Evolutionary conservation across 169 alveolate genomes (phyloP), one percentile per base, ranked within the genome.

Genomic region (Eimeria praecox): DNA sequence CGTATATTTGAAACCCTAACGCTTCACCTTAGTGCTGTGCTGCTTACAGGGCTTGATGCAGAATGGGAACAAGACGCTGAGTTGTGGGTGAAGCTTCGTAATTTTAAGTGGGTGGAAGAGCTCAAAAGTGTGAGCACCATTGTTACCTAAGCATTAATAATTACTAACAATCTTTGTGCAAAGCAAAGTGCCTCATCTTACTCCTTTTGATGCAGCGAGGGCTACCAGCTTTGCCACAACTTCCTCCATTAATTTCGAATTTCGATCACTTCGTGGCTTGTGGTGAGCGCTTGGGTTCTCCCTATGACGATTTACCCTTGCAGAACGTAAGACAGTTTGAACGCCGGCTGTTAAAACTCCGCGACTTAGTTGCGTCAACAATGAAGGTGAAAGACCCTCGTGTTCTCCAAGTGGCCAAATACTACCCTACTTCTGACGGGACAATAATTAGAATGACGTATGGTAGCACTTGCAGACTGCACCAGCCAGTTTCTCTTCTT

Each of bases 51-150:
- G 35, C 56, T 64, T 38, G 93, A 64, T 30, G 93, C 93, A 38
- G 82, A 87, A 24, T 87, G 93, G 78, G 64, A 38, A 1, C 93
- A 87, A n/a, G 93, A 64, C 18, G 93, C 78, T 35, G 93, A 87
- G 83, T 49, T 87, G 64, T 87, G 82, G 80, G 33, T 87, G 52
- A 42, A 87, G n/a, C 82, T 87, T 22, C 93, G 66, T 27, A 33
- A 87, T 16, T 40, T 87, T 20, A 49, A 87, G 42, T 87, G 78
- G 80, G 1, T 64, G 52, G 59, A 87, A 10, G 78, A 56, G 44
- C 56, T 87, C 46, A 87, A 59, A 73, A 62, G 49, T 42, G 93
- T 87, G 62, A 87, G 93, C n/a, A 18, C 24, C 44, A 18, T 14
- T 14, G 33, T 54, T 33, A 6, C 78, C 22, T 78, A 8, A 38